These are phyloP conservation scores for Capillidium heterosporum DNA, from an alignment of 371 early-diverging fungal genomes.

Conservation along the genomic window DNA sequence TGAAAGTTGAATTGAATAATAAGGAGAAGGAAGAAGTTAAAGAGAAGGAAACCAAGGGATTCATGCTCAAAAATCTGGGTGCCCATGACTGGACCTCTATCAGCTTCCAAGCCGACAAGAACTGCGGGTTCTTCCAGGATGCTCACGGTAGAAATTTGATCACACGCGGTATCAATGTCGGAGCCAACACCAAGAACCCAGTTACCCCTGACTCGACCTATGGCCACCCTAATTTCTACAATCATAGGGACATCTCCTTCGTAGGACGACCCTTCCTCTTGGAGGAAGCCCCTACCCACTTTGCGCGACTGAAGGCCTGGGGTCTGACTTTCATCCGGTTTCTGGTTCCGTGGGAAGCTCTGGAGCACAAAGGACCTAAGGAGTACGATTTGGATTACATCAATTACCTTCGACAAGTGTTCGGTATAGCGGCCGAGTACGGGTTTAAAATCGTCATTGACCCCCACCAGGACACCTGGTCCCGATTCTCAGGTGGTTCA, in stretches of 20 bases:
- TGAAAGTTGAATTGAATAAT: too few relatives aligned
- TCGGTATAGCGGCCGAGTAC: constrained; percentile 36
- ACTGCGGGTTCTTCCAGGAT: constrained; percentile 20
- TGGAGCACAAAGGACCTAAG: constrained; percentile 66
- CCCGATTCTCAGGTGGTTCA: constrained; percentile 57
- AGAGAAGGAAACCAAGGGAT: neutral
- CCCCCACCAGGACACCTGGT: constrained; percentile 64
- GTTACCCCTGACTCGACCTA: neutral
- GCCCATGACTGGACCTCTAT: neutral
- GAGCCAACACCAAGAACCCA: constrained; percentile 31
- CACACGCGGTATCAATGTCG: constrained; percentile 33
- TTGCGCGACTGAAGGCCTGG: constrained; percentile 44
- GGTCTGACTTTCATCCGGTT: constrained; percentile 66
- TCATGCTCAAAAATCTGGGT: constrained; percentile 1
- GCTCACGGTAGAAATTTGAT: constrained; percentile 18
- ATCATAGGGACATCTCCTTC: constrained; percentile 34
- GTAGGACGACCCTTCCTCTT: constrained; percentile 66
- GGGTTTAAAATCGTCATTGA: constrained; percentile 66
- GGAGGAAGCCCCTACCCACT: constrained; percentile 63
- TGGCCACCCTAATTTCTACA: neutral
- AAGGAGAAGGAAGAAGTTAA: too few relatives aligned
- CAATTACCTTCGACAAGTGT: constrained; percentile 45
- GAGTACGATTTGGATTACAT: constrained; percentile 69
- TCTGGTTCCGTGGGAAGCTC: constrained; percentile 69
- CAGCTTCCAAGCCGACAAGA: neutral